Evolutionary conservation across 345 rosid genomes (phyloP).

Genomic region (Passiflora organensis): DNA sequence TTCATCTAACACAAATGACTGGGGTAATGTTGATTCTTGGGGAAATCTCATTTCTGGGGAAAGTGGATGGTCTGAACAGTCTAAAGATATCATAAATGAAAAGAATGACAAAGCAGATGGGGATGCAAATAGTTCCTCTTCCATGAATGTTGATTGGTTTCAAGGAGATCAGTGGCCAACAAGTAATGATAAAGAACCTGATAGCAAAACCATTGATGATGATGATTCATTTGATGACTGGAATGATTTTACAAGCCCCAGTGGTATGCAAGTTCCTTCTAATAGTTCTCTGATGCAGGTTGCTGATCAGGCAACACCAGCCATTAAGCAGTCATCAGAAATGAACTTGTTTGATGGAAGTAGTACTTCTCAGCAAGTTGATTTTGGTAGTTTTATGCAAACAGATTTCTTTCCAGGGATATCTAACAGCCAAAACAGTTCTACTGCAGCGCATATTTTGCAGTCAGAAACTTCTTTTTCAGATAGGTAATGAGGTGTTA

Average conservation of each 20-base stretch:
- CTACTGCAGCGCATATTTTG: constrained; percentile 17
- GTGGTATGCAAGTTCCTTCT: constrained; percentile 24
- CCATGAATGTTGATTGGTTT: constrained; percentile 40
- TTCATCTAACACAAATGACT: constrained; percentile 32
- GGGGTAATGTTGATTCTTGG: constrained; percentile 49
- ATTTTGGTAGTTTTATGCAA: constrained; percentile 30
- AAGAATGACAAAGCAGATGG: constrained; percentile 20
- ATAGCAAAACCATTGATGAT: constrained; percentile 25
- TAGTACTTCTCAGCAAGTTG: constrained; percentile 24
- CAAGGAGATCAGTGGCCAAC: constrained; percentile 36
- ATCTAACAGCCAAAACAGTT: constrained; percentile 24
- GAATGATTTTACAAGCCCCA: constrained; percentile 58
- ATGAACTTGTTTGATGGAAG: constrained; percentile 28
- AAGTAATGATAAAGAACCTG: constrained; percentile 19
- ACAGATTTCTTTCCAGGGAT: constrained; percentile 38
- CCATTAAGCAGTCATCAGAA: constrained; percentile 31
- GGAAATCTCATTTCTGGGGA: constrained; percentile 21
- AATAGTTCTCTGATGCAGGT: constrained; percentile 21
- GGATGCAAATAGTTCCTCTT: constrained; percentile 17
- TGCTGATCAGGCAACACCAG: constrained; percentile 16
- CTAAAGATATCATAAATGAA: constrained; percentile 16
- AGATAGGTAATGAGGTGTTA: constrained; percentile 36
- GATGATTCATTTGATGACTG: constrained; percentile 54
- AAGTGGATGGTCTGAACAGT: constrained; percentile 20
- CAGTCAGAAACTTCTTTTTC: constrained; percentile 35